phyloP scores from a whole-genome alignment of 495 filamentous ascomycete species.

The Pyronema omphalodes region DNA sequence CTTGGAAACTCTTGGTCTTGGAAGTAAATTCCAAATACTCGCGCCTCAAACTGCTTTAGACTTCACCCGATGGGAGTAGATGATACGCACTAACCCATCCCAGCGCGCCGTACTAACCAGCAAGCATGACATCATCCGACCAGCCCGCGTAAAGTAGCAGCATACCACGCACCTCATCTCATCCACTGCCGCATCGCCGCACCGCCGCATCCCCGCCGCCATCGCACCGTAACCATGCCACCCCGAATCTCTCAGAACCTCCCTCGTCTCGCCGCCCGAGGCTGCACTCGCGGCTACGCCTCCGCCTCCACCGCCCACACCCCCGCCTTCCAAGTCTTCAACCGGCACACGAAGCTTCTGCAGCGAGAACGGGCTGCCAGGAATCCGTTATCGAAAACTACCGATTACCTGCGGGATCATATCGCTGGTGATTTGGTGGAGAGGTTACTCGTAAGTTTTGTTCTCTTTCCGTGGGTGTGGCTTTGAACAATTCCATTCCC shows the following conservation, averaged over 20 bases:
- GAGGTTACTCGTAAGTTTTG: constrained; percentile 48
- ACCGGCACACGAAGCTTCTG: constrained; percentile 62
- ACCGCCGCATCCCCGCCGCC: not conserved
- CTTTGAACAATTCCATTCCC: too few species aligned
- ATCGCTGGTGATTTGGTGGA: constrained; percentile 72
- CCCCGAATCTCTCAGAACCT: not conserved
- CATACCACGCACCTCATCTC: not conserved
- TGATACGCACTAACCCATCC: too few species aligned
- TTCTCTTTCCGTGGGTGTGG: not conserved
- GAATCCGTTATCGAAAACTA: constrained; percentile 49
- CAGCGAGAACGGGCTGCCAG: constrained; percentile 73
- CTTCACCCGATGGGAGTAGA: too few species aligned
- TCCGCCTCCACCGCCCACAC: constrained; percentile 8
- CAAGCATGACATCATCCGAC: too few species aligned
- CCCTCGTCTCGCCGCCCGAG: not conserved
- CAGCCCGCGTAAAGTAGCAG: not conserved
- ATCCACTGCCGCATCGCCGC: too few species aligned
- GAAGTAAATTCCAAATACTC: too few species aligned
- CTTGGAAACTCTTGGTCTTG: too few species aligned
- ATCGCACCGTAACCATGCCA: constrained; percentile 7
- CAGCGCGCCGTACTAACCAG: too few species aligned
- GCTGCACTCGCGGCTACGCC: constrained; percentile 7
- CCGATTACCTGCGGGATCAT: constrained; percentile 86
- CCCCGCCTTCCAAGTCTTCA: constrained; percentile 71
- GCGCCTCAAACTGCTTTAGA: too few species aligned